Conservation (phyloP, 164 flowering plant species). For the Vitis rotundifolia region DNA sequence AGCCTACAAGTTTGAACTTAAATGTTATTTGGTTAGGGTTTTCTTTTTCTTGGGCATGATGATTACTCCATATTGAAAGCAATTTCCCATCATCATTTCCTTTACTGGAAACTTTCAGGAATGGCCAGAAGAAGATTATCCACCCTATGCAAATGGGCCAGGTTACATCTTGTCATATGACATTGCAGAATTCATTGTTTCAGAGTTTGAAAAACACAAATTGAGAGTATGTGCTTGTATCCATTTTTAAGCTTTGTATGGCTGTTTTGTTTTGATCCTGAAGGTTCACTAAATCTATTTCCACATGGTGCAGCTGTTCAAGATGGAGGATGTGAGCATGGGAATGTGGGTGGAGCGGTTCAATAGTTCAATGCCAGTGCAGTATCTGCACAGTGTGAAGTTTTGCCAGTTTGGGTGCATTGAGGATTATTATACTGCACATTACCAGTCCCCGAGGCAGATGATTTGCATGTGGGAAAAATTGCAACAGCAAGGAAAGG, state of each 20-base stretch:
- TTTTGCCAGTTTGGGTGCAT: slow-evolving; percentile 84
- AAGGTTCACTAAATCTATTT: background rate
- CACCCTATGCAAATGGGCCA: slow-evolving; percentile 97
- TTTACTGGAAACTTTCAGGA: slow-evolving; percentile 47
- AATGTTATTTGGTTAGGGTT: too few relatives aligned
- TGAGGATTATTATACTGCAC: slow-evolving; percentile 72
- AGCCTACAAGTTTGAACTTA: too few relatives aligned
- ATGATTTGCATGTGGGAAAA: slow-evolving; percentile 86
- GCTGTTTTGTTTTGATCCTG: too few relatives aligned
- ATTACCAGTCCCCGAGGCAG: slow-evolving; percentile 83
- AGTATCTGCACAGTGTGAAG: slow-evolving; percentile 56
- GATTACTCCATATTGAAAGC: background rate
- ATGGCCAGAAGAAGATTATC: slow-evolving; percentile 95
- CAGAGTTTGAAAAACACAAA: slow-evolving; percentile 74
- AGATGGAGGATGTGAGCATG: slow-evolving; percentile 92
- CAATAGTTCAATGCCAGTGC: slow-evolving; percentile 57
- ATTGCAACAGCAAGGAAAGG: slow-evolving; percentile 35
- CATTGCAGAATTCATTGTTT: slow-evolving; percentile 64
- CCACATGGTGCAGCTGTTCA: slow-evolving; percentile 56
- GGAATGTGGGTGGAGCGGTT: slow-evolving; percentile 88
- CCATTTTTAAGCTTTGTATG: background rate
- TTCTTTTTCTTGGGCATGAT: background rate
- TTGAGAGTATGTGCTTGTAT: slow-evolving; percentile 15
- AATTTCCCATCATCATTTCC: background rate
- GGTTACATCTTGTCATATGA: slow-evolving; percentile 87